These are phyloP conservation scores for Plantago coronopus DNA, from an alignment of 305 asterid species.

Conservation along the genomic window DNA sequence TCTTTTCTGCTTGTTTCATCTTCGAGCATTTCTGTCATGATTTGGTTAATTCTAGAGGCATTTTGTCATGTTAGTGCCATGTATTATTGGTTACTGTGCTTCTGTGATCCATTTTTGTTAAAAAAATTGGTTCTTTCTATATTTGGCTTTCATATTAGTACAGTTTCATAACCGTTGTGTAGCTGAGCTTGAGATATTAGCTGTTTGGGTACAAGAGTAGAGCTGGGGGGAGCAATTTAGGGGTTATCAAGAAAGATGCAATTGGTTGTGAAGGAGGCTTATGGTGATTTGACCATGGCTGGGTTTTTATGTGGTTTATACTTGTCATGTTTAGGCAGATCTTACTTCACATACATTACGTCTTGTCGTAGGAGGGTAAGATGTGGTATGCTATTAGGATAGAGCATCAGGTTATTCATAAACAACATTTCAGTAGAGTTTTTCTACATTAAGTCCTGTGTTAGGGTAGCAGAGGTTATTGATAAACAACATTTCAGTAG, in stretches of 20 bases:
- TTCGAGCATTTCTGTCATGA: too few species aligned
- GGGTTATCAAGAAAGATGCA: neutral
- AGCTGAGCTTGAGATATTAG: neutral
- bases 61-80: neutral
- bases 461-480: too few species aligned
- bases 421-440: too few species aligned
- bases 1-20: too few species aligned
- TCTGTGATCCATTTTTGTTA: neutral
- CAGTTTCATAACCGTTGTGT: neutral
- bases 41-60: neutral
- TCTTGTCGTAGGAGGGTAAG: neutral
- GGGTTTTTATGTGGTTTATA: neutral
- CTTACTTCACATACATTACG: neutral
- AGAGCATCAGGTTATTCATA: too few species aligned
- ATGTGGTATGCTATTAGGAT: neutral
- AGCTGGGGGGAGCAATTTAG: too few species aligned
- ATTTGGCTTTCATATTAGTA: neutral
- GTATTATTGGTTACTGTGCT: neutral
- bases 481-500: too few species aligned
- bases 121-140: neutral
- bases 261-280: slow-evolving; percentile 1
- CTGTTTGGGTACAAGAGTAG: too few species aligned
- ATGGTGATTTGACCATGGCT: neutral
- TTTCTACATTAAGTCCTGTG: too few species aligned
- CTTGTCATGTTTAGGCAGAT: neutral